Evolutionary conservation across 768 basidiomycete genomes (phyloP), one percentile per base, ranked within the genome.

Genomic region (Crucibulum laeve): DNA sequence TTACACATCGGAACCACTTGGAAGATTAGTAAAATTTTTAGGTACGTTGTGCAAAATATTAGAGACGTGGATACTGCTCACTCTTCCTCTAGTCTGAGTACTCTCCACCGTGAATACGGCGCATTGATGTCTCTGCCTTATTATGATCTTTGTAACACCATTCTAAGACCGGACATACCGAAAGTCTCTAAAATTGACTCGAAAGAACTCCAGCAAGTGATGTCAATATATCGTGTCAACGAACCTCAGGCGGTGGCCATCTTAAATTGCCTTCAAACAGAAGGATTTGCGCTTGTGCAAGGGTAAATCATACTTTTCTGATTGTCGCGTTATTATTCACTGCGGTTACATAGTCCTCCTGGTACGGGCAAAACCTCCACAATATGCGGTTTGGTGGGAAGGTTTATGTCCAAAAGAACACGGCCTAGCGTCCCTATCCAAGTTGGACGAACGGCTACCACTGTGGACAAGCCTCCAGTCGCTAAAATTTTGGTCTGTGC

Each of bases 291-390:
- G 0, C 70, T 99, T 23, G 93, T 99, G 43, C 96, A 99, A 76
- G 96, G 96, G 95, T 94, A 57, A 43, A 71, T 51, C 19, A 24
- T 28, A 44, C 25, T 10, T 5, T 35, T 7, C 43, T 24, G 30
- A 44, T 23, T 14, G 21, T 35, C 33, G 33, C n/a, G 38, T 10
- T 4, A 15, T 24, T 32, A 38, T 13, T n/a, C 21, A 23, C 18
- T 13, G 14, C 15, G 17, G 18, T 36, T 15, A 15, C n/a, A 17
- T 21, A 42, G 95, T 18, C 96, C 96, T 25, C 96, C 96, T 1
- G 96, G 96, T 43, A 99, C 96, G 0, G 96, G 96, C 10, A 99
- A 99, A 68, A 99, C 96, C 6, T 95, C 91, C 17, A 99, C 96
- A 1, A 98, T 99, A 49, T 91, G 91, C 53, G 92, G 91, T 17